Percentiles rank a stretch among this genome's conserved stretches.
Evolutionary conservation across 2,329 filamentous ascomycete genomes (phyloP).

Genomic region (Periconia macrospinosa): DNA sequence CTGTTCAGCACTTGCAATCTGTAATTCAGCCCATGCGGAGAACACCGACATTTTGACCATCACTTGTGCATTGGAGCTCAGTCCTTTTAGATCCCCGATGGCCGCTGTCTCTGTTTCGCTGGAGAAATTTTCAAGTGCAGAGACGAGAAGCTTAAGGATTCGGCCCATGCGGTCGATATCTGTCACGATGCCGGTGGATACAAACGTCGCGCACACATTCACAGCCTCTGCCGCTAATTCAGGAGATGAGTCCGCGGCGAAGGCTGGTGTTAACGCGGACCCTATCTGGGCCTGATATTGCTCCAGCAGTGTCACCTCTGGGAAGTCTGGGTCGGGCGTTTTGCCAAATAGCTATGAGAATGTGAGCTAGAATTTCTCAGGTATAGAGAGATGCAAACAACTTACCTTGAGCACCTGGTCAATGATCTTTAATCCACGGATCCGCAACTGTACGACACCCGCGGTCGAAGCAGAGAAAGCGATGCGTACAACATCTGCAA

Average conservation of each 20-base stretch:
- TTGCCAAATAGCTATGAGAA: conserved; percentile 77
- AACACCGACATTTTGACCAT: conserved; percentile 99
- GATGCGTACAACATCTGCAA: conserved; percentile 93
- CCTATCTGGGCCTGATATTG: conserved; percentile 99
- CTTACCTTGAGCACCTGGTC: conserved; percentile 78
- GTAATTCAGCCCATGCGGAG: conserved; percentile 94
- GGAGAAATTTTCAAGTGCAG: conserved; percentile 89
- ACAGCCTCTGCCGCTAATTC: conserved; percentile 95
- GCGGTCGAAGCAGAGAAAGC: conserved; percentile 97
- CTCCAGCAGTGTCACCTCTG: conserved; percentile 93
- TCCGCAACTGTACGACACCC: conserved; percentile 82
- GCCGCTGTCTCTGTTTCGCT: conserved; percentile 76
- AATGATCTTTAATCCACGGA: conserved; percentile 91
- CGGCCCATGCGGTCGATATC: conserved; percentile 98
- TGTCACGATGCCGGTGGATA: conserved; percentile 94
- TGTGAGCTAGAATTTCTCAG: background rate
- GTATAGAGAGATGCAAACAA: background rate
- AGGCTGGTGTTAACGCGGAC: conserved; percentile 92
- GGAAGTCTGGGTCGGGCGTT: conserved; percentile 92
- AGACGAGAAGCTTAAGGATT: conserved; percentile 90
- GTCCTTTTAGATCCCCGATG: conserved; percentile 88
- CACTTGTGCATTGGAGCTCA: conserved; percentile 93
- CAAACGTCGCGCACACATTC: conserved; percentile 97
- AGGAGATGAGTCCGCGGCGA: conserved; percentile 92
- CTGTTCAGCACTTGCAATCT: conserved; percentile 92